Conservation (phyloP, 129 eudicot species). For the Helichrysum umbraculigerum region DNA sequence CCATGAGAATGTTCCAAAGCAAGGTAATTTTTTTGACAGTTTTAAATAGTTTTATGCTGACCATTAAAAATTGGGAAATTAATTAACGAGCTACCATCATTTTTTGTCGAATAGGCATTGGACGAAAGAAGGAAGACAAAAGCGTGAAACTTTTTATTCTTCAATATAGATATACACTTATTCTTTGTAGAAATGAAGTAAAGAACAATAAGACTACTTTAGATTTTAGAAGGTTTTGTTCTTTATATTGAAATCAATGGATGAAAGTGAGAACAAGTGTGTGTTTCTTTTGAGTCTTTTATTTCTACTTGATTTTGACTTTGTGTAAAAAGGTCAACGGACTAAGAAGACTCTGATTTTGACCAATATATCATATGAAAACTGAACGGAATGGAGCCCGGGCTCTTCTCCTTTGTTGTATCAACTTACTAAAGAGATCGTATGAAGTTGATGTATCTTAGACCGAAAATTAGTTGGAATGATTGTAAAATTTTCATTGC, state of each 20-base stretch:
- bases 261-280: conserved; percentile 27
- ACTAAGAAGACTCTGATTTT: conserved; percentile 12
- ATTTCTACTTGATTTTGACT: conserved; percentile 28
- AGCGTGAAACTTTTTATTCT: conserved; percentile 38
- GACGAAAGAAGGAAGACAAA: conserved; percentile 73
- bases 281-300: conserved; percentile 24
- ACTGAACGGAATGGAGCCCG: not conserved
- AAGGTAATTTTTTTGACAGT: conserved; percentile 52
- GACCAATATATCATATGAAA: not conserved
- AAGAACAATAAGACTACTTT: conserved; percentile 31
- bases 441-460: not conserved
- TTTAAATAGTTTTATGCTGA: not conserved
- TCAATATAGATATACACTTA: conserved; percentile 41
- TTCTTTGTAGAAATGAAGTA: conserved; percentile 61
- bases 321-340: conserved; percentile 21
- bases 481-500: not conserved
- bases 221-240: conserved; percentile 36
- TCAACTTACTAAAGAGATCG: not conserved
- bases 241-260: conserved; percentile 26
- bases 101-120: conserved; percentile 49
- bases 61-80: not conserved
- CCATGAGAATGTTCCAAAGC: conserved; percentile 90
- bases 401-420: not conserved
- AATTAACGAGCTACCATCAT: not conserved
- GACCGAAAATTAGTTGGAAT: not conserved